Percentiles rank a stretch among this genome's conserved stretches.
Evolutionary conservation across 768 basidiomycete species (phyloP).

Genomic region (Rhodotorula graminis): DNA sequence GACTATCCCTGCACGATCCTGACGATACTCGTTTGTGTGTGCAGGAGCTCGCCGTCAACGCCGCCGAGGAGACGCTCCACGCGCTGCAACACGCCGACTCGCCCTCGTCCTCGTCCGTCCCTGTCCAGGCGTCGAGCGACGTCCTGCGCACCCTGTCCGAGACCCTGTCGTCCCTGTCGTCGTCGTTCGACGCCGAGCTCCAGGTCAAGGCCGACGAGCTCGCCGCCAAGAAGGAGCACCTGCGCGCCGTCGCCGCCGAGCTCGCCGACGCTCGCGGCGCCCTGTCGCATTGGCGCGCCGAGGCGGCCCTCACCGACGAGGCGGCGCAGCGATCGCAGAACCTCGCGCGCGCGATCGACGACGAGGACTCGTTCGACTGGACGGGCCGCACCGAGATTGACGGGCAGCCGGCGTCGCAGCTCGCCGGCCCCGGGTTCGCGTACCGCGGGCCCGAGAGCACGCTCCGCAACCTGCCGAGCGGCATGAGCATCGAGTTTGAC

Average conservation of each 20-base stretch:
- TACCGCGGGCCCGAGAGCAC: constrained; percentile 65
- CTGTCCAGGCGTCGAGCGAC: constrained; percentile 82
- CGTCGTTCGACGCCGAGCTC: constrained; percentile 77
- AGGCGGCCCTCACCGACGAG: constrained; percentile 73
- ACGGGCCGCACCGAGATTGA: constrained; percentile 64
- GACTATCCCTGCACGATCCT: constrained; percentile 36
- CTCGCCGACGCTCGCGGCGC: constrained; percentile 84
- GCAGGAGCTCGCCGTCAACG: constrained; percentile 71
- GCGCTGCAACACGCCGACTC: neutral
- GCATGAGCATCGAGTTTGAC: constrained; percentile 62
- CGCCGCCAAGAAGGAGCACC: constrained; percentile 78
- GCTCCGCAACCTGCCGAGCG: constrained; percentile 61
- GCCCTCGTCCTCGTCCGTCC: neutral
- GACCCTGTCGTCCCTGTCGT: constrained; percentile 72
- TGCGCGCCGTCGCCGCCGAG: constrained; percentile 82
- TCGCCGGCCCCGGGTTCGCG: constrained; percentile 55
- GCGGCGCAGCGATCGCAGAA: constrained; percentile 75
- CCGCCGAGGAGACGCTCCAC: constrained; percentile 58
- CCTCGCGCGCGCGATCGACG: constrained; percentile 68
- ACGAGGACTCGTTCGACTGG: constrained; percentile 83
- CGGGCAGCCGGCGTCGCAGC: constrained; percentile 46
- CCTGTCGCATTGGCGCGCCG: constrained; percentile 67
- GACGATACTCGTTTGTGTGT: too few species aligned
- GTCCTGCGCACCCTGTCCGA: constrained; percentile 78
- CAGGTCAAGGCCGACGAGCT: constrained; percentile 78